Evolutionary conservation across 164 flowering plant species (phyloP).

Genomic region (Piper longum): DNA sequence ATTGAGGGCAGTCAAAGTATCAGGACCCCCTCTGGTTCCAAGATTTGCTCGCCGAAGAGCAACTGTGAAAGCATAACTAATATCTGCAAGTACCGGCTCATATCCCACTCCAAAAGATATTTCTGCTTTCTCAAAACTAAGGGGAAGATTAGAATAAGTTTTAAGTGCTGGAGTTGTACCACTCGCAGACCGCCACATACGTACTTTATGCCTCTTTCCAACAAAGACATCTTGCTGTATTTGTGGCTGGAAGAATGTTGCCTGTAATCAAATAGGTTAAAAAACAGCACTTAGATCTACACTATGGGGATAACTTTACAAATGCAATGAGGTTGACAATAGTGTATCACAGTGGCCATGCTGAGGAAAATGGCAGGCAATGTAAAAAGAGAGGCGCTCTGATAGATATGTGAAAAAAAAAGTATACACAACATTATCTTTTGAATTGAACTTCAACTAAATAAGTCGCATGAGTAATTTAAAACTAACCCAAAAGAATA

Average conservation of each 20-base stretch:
- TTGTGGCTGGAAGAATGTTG: slow-evolving; percentile 95
- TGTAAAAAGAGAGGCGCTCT: too few species aligned
- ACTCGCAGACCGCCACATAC: slow-evolving; percentile 80
- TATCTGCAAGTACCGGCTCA: slow-evolving; percentile 87
- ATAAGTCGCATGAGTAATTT: too few species aligned
- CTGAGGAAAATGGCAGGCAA: too few species aligned
- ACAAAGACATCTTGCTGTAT: slow-evolving; percentile 69
- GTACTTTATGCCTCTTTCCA: slow-evolving; percentile 93
- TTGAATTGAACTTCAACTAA: too few species aligned
- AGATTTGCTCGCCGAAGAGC: slow-evolving; percentile 97
- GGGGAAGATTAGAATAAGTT: slow-evolving; percentile 67
- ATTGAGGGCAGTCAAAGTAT: slow-evolving; percentile 7
- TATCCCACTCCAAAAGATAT: slow-evolving; percentile 82
- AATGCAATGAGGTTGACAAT: too few species aligned
- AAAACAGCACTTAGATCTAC: not conserved
- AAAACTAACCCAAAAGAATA: too few species aligned
- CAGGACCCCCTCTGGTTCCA: slow-evolving; percentile 30
- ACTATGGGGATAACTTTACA: not conserved
- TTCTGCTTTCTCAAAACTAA: slow-evolving; percentile 67
- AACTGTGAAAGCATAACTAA: slow-evolving; percentile 92
- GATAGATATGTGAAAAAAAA: too few species aligned
- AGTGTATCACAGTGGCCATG: too few species aligned
- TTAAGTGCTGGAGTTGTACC: slow-evolving; percentile 98
- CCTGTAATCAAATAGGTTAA: slow-evolving; percentile 37
- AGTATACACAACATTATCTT: too few species aligned